These are phyloP conservation scores for Calocera cornea DNA, from an alignment of 768 basidiomycete species.

Conservation along the genomic window DNA sequence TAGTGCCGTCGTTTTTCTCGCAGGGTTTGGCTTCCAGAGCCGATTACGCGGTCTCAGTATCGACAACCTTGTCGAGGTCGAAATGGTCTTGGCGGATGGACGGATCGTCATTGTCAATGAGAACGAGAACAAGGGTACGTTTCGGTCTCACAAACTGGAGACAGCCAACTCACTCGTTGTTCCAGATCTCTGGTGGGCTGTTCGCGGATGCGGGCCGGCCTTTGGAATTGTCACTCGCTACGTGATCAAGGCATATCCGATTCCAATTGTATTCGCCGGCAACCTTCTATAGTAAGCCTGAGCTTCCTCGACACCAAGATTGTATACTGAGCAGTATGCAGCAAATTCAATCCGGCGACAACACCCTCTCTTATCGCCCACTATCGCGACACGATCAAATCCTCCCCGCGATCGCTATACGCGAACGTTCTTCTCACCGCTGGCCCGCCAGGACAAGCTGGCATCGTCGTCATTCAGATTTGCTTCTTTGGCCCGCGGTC, in stretches of 20 bases:
- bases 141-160: too few species aligned
- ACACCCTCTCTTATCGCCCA: slow-evolving; percentile 80
- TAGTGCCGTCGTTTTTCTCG: slow-evolving; percentile 33
- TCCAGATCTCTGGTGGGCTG: slow-evolving; percentile 75
- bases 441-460: slow-evolving; percentile 69
- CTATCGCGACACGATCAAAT: slow-evolving; percentile 86
- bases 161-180: neutral
- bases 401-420: slow-evolving; percentile 74
- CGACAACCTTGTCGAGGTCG: slow-evolving; percentile 82
- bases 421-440: slow-evolving; percentile 84
- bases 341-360: slow-evolving; percentile 77
- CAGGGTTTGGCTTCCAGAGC: slow-evolving; percentile 81
- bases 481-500: slow-evolving; percentile 72
- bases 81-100: slow-evolving; percentile 85
- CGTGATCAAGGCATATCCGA: slow-evolving; percentile 74
- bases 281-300: slow-evolving; percentile 72
- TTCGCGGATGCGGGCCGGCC: slow-evolving; percentile 70
- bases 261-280: slow-evolving; percentile 83
- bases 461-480: slow-evolving; percentile 74
- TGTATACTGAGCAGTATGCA: slow-evolving; percentile 22
- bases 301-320: too few species aligned
- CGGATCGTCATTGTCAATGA: slow-evolving; percentile 67
- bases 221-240: slow-evolving; percentile 82
- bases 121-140: slow-evolving; percentile 51
- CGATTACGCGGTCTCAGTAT: slow-evolving; percentile 73